phyloP scores from a whole-genome alignment of 345 rosid genomes.

The Barbarea vulgaris region DNA sequence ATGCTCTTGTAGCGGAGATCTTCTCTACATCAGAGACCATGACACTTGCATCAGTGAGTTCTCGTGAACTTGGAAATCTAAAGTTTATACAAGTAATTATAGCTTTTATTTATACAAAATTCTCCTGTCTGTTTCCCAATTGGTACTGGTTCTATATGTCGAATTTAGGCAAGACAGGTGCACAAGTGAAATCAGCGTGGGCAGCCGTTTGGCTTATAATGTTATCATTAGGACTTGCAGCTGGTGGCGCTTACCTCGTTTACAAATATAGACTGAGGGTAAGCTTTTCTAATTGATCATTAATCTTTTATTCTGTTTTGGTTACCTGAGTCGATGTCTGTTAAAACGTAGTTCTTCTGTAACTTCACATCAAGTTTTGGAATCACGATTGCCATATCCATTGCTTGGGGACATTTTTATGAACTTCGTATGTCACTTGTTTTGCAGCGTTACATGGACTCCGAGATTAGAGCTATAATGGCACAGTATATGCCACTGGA shows the following conservation, averaged over 20 bases:
- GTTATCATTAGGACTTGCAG: slow-evolving; percentile 72
- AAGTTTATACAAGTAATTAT: no score
- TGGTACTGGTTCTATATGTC: not conserved
- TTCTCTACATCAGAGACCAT: slow-evolving; percentile 87
- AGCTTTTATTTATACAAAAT: no score
- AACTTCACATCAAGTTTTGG: not conserved
- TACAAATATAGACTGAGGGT: slow-evolving; percentile 86
- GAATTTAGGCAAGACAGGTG: slow-evolving; percentile 60
- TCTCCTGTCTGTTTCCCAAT: not conserved
- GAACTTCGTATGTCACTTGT: slow-evolving; percentile 2
- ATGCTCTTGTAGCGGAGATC: slow-evolving; percentile 85
- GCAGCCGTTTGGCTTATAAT: slow-evolving; percentile 81
- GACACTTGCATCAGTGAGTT: slow-evolving; percentile 95
- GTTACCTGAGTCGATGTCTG: slow-evolving; percentile 9
- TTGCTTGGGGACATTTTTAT: not conserved
- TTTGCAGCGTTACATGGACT: slow-evolving; percentile 93
- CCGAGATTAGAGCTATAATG: slow-evolving; percentile 97
- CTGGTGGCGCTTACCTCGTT: slow-evolving; percentile 74
- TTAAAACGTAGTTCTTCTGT: not conserved
- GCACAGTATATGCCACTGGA: slow-evolving; percentile 98
- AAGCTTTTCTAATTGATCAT: slow-evolving; percentile 23
- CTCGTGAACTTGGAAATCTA: not conserved
- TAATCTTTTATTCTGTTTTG: not conserved
- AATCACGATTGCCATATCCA: not conserved
- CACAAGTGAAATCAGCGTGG: slow-evolving; percentile 82